Base-by-base conservation (phyloP, 129 eudicot species). In the Flaveria trinervia region DNA sequence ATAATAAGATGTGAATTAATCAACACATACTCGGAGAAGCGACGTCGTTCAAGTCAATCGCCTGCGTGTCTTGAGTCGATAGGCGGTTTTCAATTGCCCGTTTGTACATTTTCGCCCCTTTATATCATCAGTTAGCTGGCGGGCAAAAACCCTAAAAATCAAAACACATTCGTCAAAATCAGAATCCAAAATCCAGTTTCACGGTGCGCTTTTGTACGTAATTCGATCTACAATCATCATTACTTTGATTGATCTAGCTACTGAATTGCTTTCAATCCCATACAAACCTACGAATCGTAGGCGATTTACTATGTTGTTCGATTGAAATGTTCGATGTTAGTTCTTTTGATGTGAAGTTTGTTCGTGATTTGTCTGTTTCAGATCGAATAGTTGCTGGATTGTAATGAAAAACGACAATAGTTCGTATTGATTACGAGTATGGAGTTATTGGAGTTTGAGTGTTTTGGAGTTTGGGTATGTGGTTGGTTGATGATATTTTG, bases 61-160 rank as follows among this genome's bases (percentile, higher is more conserved):
- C 62, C 2, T 71, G 71, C 79, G 72, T 62, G 76, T 73, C 52
- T 64, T 7, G 8, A 28, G 20, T 43, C 13, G 20, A 65, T 77
- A 81, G 88, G 83, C 74, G 81, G 71, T 77, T 70, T 81, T 76
- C 68, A 52, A 51, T 70, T 75, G 71, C 39, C 69, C 18, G 80
- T 80, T 80, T 80, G 69, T 80, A 72, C 79, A 80, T 44, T 74
- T 68, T 48, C 43, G 52, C 80, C 80, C 51, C n/a, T 52, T 1
- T 44, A 12, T 72, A 16, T 20, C 67, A 49, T 8, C 51, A 50
- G 22, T 68, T 64, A 9, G 41, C 77, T 72, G 81, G 85, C 81
- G 77, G 73, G 73, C 85, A 64, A 82, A 78, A 82, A 82, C 85
- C 85, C 85, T 82, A 82, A 70, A 75, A 81, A 67, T 11, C 70